Percentiles rank a stretch among this genome's conserved stretches.
Conservation (phyloP, 768 basidiomycete genomes). For the Solioccasus polychromus region DNA sequence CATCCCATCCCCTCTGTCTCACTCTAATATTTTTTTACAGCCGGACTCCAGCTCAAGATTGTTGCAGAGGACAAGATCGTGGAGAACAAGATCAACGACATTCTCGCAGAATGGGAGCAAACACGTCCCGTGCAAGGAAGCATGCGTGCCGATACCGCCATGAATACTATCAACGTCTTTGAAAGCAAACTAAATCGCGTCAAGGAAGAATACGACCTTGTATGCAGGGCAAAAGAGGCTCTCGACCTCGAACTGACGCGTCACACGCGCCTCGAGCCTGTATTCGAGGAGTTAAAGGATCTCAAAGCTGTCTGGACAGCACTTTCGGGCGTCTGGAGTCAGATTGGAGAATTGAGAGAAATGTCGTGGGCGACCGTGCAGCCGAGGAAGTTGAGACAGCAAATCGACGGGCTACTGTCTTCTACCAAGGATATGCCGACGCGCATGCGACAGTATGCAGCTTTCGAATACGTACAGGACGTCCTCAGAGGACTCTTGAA, state of each 20-base stretch:
- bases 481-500: conserved; percentile 82
- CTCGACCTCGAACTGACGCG: conserved; percentile 88
- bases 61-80: conserved; percentile 99
- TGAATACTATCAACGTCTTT: conserved; percentile 94
- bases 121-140: conserved; percentile 96
- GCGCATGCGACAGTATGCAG: conserved; percentile 97
- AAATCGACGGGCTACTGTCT: conserved; percentile 83
- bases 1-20: conserved; percentile 5
- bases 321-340: conserved; percentile 94
- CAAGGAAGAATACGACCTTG: conserved; percentile 92
- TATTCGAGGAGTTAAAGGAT: conserved; percentile 93
- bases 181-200: conserved; percentile 88
- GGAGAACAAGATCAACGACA: conserved; percentile 91
- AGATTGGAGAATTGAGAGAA: conserved; percentile 86
- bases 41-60: conserved; percentile 97
- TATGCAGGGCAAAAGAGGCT: conserved; percentile 95
- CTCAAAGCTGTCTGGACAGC: conserved; percentile 99
- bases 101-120: conserved; percentile 91
- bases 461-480: conserved; percentile 98
- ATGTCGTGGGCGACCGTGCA: conserved; percentile 89
- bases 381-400: conserved; percentile 90
- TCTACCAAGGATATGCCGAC: conserved; percentile 99
- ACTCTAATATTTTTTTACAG: conserved; percentile 41
- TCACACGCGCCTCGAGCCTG: conserved; percentile 88
- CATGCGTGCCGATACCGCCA: conserved; percentile 93